A percentile compares a stretch with the other conserved stretches of the same genome.
Conservation (phyloP, 441 rosid genomes). For the Aquilaria agallochum region DNA sequence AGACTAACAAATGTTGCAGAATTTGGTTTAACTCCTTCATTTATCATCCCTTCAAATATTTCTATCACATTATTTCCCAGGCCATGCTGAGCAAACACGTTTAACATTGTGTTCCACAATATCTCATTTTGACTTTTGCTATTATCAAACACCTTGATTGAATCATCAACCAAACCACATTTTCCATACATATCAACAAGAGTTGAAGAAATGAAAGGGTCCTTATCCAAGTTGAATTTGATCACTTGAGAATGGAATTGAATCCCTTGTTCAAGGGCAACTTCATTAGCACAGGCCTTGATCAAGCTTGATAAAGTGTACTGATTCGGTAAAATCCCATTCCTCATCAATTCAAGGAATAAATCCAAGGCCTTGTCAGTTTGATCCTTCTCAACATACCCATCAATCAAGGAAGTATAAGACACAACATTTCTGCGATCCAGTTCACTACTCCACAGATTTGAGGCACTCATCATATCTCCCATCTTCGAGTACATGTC, state of each 20-base stretch:
- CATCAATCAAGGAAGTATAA: constrained; percentile 23
- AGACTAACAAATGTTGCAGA: constrained; percentile 31
- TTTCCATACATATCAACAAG: constrained; percentile 25
- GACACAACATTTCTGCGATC: constrained; percentile 17
- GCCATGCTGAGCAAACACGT: constrained; percentile 23
- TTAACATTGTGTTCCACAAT: constrained; percentile 22
- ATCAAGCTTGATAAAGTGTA: constrained; percentile 23
- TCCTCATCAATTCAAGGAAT: constrained; percentile 16
- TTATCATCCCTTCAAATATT: constrained; percentile 26
- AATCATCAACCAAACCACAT: constrained; percentile 19
- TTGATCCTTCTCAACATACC: constrained; percentile 21
- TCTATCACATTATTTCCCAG: constrained; percentile 18
- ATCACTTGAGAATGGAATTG: constrained; percentile 23
- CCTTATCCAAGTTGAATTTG: constrained; percentile 13
- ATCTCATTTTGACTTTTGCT: constrained; percentile 9
- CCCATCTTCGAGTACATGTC: constrained; percentile 21
- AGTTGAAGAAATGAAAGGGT: constrained; percentile 19
- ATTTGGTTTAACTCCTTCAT: constrained; percentile 25
- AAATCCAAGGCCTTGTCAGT: constrained; percentile 13
- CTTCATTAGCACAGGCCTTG: constrained; percentile 24
- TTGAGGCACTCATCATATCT: constrained; percentile 18
- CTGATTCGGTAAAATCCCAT: constrained; percentile 22
- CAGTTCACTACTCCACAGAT: constrained; percentile 13
- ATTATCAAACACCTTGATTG: constrained; percentile 11
- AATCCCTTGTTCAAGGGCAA: constrained; percentile 22